phyloP scores from a whole-genome alignment of 106 monocot genomes.

The Platanthera guangdongensis region DNA sequence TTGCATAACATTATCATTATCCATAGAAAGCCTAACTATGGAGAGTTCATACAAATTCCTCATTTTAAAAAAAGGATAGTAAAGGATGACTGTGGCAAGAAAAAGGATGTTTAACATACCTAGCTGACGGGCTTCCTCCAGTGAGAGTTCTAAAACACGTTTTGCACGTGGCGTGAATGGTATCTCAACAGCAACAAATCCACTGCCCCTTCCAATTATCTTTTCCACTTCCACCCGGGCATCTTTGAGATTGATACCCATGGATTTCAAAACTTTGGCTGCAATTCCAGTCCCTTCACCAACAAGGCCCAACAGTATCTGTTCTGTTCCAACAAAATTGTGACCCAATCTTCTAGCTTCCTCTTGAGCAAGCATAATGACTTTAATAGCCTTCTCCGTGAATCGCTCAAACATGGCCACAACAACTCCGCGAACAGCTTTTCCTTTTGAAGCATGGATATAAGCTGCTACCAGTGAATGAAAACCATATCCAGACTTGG shows the following conservation, averaged over 20 bases:
- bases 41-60: neutral
- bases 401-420: constrained; percentile 73
- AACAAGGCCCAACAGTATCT: constrained; percentile 61
- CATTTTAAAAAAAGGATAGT: neutral
- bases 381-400: constrained; percentile 78
- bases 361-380: constrained; percentile 81
- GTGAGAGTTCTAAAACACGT: constrained; percentile 60
- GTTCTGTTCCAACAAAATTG: constrained; percentile 77
- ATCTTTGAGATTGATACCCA: constrained; percentile 84
- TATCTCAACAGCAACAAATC: constrained; percentile 76
- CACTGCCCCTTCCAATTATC: constrained; percentile 67
- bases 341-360: constrained; percentile 66
- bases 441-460: constrained; percentile 27
- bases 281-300: constrained; percentile 79
- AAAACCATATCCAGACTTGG: constrained; percentile 22
- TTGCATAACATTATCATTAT: neutral
- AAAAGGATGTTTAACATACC: constrained; percentile 16
- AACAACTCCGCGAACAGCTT: constrained; percentile 26
- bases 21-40: neutral
- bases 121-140: constrained; percentile 70
- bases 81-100: neutral
- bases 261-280: constrained; percentile 69
- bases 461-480: constrained; percentile 29
- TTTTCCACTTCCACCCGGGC: constrained; percentile 80
- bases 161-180: constrained; percentile 77